Base-by-base conservation (phyloP, 2,329 filamentous ascomycete species). In the Simplicillium aogashimaense region DNA sequence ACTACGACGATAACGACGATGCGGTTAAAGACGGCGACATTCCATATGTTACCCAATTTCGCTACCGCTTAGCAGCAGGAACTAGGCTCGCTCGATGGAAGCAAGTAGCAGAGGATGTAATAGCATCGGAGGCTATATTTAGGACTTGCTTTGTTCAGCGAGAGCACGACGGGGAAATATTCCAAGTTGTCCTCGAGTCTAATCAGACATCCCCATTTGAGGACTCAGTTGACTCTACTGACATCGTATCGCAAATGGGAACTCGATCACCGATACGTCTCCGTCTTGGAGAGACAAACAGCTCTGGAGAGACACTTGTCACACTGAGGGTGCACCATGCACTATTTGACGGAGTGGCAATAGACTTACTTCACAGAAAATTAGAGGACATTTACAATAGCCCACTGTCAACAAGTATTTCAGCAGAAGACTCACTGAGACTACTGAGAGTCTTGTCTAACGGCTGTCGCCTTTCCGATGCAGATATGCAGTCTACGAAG, bases 291-390 rank as follows among this genome's bases (percentile, higher is more conserved):
- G 36, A 38, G 13, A 13, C 13, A 10, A n/a, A 30, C 12, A 4
- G 1, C 2, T 15, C 42, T 18, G 35, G 18, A 30, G 29, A 43
- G 35, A 33, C 31, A 5, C 14, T 46, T 14, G 47, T 49, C 2
- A 45, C 48, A 3, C 29, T 52, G 29, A 44, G 40, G 31, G 43
- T 51, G 6, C 50, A 53, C 29, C 50, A 53, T 28, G 49, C 49
- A 3, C 38, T 53, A 12, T 53, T 44, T 25, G 50, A 53, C 29
- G 50, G 48, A 9, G 38, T 41, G 1, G 46, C 49, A 17, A 46
- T 53, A 7, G 36, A 29, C 17, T 28, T 39, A 14, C 38, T 51
- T 4, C 28, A 43, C 10, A 31, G 13, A 13, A 47, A 37, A 41
- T n/a, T 51, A 3, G 47, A 50, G 36, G 40, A 46, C 10, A 34